Base-by-base conservation (phyloP, 768 basidiomycete species). In the Termitomyces sp. region DNA sequence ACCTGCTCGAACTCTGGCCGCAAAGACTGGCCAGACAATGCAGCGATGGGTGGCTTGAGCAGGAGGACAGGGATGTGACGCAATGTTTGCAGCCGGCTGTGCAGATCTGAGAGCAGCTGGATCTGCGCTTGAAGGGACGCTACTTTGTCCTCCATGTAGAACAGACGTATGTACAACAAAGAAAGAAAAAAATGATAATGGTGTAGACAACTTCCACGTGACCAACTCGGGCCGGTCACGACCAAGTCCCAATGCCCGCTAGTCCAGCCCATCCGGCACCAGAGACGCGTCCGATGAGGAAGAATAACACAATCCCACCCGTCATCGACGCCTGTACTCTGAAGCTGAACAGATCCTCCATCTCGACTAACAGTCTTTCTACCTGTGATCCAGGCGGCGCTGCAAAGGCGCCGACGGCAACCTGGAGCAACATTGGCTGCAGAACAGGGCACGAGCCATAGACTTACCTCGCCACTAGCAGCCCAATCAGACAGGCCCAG, bases 51-150 rank as follows among this genome's bases (percentile, higher is more conserved):
- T 1, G 77, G 71, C 51, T 72, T 74, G 35, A 84, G 73, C 2
- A 85, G 74, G 30, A 70, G 58, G 1, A 75, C 66, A 4, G 84
- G 83, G 10, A 81, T 72, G 49, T 77, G 75, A 12, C 83, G 78
- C 7, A 84, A 61, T 0, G 71, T 58, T 35, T 80, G 76, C 9
- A 86, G 60, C 5, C 78, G 75, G 50, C 62, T 71, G 47, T 79
- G 76, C 20, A 84, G 66, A 36, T 82, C 78, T 9, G 77, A 74
- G 16, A 85, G 72, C 1, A 75, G 68, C 57, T 81, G 73, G 26
- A 85, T 77, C 63, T 78, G 78, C 5, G 68, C 72, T 60, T 78
- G 72, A 44, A 81, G 72, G 23, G 54, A 18, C 2, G 54, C 47
- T 26, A 61, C 30, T 48, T 51, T 61, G 20, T 64, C 61, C n/a